Evolutionary conservation across 1,284 basidiomycete species (phyloP), one percentile per base, ranked within the genome.

Genomic region (Cystobasidium sp.): DNA sequence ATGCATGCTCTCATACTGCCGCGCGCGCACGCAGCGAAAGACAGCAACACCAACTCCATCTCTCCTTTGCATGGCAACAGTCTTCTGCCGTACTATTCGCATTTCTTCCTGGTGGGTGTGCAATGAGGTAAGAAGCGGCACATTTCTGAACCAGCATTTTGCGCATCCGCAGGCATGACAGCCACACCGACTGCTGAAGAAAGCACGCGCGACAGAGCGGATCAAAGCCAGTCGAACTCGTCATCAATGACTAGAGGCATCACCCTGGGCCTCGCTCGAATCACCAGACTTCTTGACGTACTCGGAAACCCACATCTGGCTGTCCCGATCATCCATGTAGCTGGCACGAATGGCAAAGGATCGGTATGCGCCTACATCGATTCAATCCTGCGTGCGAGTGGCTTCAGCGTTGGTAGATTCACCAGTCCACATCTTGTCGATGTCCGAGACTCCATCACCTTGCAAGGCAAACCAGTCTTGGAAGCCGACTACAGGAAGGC

Each of bases 321-420:
- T 0, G 88, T 93, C 1, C 95, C 94, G 0, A 93, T 95, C 0
- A 86, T 94, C 49, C 97, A 99, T 81, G 87, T 99, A 66, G 90
- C 94, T 4, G 96, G 97, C 0, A 99, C 97, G 0, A 99, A 99
- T 83, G 96, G 96, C 41, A 99, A 99, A 83, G 97, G 97, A 39
- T 94, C 91, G 75, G 92, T 95, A 10, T 90, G 93, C 8, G 90
- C 91, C 1, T 85, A 95, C 66, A 84, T 97, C 14, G 88, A 93
- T 4, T 91, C 91, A 20, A 89, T 94, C 76, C 83, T 98, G 16
- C 81, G 81, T 1, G 81, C 85, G 10, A 86, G 89, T 0, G 84
- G 85, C 0, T 79, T 91, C 64, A 84, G 85, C 16, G 88, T 92
- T 2, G 96, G 91, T 3, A 87, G 92, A 43, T 99, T 94, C 86